Percentiles rank a stretch among this genome's conserved stretches.
Evolutionary conservation across 257 asterid species (phyloP).

Genomic region (Ilex asprella): DNA sequence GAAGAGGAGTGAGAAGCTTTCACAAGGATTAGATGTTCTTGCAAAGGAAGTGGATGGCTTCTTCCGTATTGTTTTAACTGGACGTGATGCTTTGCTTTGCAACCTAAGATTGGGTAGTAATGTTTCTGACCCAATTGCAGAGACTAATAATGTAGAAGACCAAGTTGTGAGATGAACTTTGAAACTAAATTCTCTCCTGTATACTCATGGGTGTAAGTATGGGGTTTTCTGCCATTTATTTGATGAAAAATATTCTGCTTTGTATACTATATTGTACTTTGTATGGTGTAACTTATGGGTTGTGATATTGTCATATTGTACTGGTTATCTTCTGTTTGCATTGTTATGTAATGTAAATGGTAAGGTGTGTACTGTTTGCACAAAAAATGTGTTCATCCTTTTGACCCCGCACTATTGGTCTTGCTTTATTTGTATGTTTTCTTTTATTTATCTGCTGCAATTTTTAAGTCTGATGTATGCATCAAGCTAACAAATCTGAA

Average conservation of each 20-base stretch:
- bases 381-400: not conserved
- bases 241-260: slow-evolving; percentile 1
- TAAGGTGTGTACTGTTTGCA: not conserved
- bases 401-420: too few species aligned
- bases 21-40: slow-evolving; percentile 57
- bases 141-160: slow-evolving; percentile 25
- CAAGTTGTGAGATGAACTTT: slow-evolving; percentile 39
- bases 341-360: slow-evolving; percentile 16
- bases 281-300: slow-evolving; percentile 14
- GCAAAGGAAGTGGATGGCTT: slow-evolving; percentile 67
- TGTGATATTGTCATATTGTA: slow-evolving; percentile 7
- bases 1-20: slow-evolving; percentile 32
- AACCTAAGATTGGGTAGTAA: slow-evolving; percentile 61
- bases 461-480: too few species aligned
- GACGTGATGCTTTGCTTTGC: slow-evolving; percentile 69
- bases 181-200: slow-evolving; percentile 18
- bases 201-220: slow-evolving; percentile 17
- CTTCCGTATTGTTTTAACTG: slow-evolving; percentile 62
- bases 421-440: too few species aligned
- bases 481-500: too few species aligned
- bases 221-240: slow-evolving; percentile 19
- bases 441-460: too few species aligned
- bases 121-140: slow-evolving; percentile 10
- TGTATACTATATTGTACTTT: slow-evolving; percentile 11
- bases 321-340: slow-evolving; percentile 16